A percentile compares a stretch with the other conserved stretches of the same genome.
Evolutionary conservation across 371 early-diverging fungal species (phyloP).

Genomic region (Syncephalastrum racemosum): DNA sequence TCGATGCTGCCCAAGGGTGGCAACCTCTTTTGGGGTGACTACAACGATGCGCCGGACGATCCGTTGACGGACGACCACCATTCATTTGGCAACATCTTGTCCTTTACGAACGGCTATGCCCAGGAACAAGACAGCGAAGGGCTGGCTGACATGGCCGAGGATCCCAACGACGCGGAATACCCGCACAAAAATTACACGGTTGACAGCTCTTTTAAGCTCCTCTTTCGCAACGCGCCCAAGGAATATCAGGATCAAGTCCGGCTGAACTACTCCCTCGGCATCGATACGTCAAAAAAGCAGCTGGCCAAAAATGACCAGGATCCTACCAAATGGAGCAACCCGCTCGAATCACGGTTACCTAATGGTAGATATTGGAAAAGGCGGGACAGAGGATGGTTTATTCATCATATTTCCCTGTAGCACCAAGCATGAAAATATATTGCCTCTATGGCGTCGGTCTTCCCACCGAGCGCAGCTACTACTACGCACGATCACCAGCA

Average conservation of each 20-base stretch:
- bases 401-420: conserved; percentile 6
- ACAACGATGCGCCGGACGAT: conserved; percentile 63
- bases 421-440: conserved; percentile 79
- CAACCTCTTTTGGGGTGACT: conserved; percentile 77
- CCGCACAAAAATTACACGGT: conserved; percentile 48
- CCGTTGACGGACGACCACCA: conserved; percentile 37
- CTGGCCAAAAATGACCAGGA: conserved; percentile 50
- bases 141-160: conserved; percentile 17
- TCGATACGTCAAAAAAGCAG: conserved; percentile 56
- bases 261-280: conserved; percentile 67
- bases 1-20: conserved; percentile 90
- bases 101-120: conserved; percentile 21
- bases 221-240: conserved; percentile 49
- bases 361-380: conserved; percentile 35
- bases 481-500: conserved; percentile 39
- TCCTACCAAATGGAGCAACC: conserved; percentile 83
- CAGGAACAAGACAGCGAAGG: conserved; percentile 1
- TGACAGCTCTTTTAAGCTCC: conserved; percentile 52
- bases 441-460: conserved; percentile 84
- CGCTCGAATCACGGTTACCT: conserved; percentile 82
- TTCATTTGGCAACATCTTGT: conserved; percentile 43
- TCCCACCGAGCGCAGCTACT: conserved; percentile 81
- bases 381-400: background rate
- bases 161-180: conserved; percentile 3
- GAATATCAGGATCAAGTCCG: conserved; percentile 53